Evolutionary conservation across 2,329 filamentous ascomycete genomes (phyloP), one percentile per base, ranked within the genome.

Genomic region (Hirsutella minnesotensis): DNA sequence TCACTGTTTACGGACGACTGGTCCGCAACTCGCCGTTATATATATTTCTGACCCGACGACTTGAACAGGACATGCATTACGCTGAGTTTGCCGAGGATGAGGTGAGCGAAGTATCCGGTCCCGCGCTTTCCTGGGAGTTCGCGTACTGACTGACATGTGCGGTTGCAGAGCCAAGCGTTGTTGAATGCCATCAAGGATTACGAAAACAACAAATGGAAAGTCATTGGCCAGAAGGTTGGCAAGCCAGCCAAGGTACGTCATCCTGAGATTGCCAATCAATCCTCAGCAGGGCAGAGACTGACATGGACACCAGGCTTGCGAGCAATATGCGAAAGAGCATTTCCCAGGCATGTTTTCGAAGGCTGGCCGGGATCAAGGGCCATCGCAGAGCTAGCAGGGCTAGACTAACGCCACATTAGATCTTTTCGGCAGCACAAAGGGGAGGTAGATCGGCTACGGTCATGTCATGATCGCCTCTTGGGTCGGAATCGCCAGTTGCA

Each of bases 131-230:
- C 43, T 43, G 41, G 41, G 47, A 47, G 49, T 53, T 45, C 48
- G n/a, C n/a, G n/a, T n/a, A 44, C 42, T 44, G 18, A 40, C 47
- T 40, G 40, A 41, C 40, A 18, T 35, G 30, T 48, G 48, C 48
- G 33, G 2, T 33, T 52, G 48, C 72, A 86, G 77, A 87, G 80
- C 57, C 75, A 81, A 54, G 84, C 85, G 31, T 68, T 98, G 46
- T 77, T 94, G 51, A 87, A 85, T 50, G 92, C 92, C 24, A 98
- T 98, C 67, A 95, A 95, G 66, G 92, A 98, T 61, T 96, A 96
- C 66, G 92, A 98, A 61, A 83, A 87, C 59, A 95, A 94, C 64
- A 96, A 96, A 62, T 98, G 92, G 92, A 96, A 96, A 67, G 80
- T 83, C 21, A 96, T 96, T 58, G 92, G 92, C 30, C 82, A 86